Evolutionary conservation across 2,329 filamentous ascomycete genomes (phyloP).

Genomic region (Stagonosporopsis vannaccii): DNA sequence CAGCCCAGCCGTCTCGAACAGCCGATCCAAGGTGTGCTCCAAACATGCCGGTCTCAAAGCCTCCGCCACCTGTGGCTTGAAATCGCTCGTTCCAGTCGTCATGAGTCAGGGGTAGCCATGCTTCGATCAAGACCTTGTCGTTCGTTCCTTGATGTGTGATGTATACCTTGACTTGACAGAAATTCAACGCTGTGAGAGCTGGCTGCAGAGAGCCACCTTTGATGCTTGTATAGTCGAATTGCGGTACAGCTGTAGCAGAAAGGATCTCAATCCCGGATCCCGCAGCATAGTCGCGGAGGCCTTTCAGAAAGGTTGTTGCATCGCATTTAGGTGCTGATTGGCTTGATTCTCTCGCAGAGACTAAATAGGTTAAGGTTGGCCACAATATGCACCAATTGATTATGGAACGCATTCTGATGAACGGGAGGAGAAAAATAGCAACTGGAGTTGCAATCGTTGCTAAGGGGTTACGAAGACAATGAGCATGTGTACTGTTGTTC

Average conservation of each 20-base stretch:
- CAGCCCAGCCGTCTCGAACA: slow-evolving; percentile 41
- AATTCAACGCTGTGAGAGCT: slow-evolving; percentile 22
- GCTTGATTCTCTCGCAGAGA: background rate
- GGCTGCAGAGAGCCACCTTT: slow-evolving; percentile 14
- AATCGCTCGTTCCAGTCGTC: slow-evolving; percentile 45
- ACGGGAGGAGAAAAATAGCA: background rate
- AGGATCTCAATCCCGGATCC: slow-evolving; percentile 20
- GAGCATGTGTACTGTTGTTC: background rate
- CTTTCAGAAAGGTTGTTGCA: slow-evolving; percentile 12
- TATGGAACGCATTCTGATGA: background rate
- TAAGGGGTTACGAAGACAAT: background rate
- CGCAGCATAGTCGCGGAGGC: background rate
- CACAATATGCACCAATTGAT: background rate
- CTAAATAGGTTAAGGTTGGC: background rate
- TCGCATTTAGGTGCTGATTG: slow-evolving; percentile 11
- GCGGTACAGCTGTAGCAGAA: slow-evolving; percentile 21
- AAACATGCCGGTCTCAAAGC: slow-evolving; percentile 39
- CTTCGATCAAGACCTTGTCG: slow-evolving; percentile 36
- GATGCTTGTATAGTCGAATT: slow-evolving; percentile 25
- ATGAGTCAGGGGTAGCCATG: slow-evolving; percentile 39
- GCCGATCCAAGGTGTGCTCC: slow-evolving; percentile 33
- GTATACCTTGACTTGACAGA: slow-evolving; percentile 35
- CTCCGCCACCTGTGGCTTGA: slow-evolving; percentile 43
- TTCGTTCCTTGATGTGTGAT: slow-evolving; percentile 29
- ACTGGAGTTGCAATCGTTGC: background rate